Conservation (phyloP, 163 green algal species). For the Scenedesmus sp. region DNA sequence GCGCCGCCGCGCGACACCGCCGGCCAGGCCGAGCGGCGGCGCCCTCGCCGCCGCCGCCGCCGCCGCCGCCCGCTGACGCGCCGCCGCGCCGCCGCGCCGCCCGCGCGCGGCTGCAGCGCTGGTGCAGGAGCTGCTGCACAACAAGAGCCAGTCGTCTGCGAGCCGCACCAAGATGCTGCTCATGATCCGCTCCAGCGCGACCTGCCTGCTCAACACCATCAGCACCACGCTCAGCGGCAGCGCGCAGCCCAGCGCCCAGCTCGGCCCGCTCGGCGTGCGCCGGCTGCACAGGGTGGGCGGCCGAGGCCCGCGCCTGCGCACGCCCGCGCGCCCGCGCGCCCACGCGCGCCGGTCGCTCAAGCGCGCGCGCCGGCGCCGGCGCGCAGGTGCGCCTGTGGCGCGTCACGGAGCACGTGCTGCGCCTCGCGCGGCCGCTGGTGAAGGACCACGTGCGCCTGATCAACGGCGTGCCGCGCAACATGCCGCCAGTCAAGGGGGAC, state of each 20-base stretch:
- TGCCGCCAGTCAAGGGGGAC: slow-evolving; percentile 51
- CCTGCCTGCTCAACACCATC: slow-evolving; percentile 58
- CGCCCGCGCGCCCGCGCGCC: too few species aligned
- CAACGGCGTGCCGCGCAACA: slow-evolving; percentile 44
- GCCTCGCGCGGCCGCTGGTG: slow-evolving; percentile 54
- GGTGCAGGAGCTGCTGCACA: slow-evolving; percentile 43
- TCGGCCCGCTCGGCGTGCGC: too few species aligned
- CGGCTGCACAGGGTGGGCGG: slow-evolving; percentile 2
- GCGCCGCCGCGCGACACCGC: too few species aligned
- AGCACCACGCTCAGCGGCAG: slow-evolving; percentile 32
- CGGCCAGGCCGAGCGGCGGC: too few species aligned
- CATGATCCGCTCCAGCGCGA: slow-evolving; percentile 53
- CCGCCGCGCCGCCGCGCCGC: too few species aligned
- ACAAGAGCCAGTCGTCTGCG: slow-evolving; percentile 36
- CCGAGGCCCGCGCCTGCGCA: too few species aligned
- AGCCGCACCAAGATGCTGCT: slow-evolving; percentile 45
- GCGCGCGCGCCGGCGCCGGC: too few species aligned
- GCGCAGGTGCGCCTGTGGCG: slow-evolving; percentile 36
- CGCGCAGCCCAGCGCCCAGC: neutral
- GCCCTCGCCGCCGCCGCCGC: too few species aligned
- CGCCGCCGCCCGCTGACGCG: too few species aligned
- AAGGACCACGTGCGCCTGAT: slow-evolving; percentile 56
- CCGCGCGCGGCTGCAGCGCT: slow-evolving; percentile 27
- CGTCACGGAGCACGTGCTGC: slow-evolving; percentile 51
- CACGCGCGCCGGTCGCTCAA: too few species aligned